These are phyloP conservation scores for Auricularia auricula-judae DNA, from an alignment of 768 basidiomycete species.

Conservation along the genomic window DNA sequence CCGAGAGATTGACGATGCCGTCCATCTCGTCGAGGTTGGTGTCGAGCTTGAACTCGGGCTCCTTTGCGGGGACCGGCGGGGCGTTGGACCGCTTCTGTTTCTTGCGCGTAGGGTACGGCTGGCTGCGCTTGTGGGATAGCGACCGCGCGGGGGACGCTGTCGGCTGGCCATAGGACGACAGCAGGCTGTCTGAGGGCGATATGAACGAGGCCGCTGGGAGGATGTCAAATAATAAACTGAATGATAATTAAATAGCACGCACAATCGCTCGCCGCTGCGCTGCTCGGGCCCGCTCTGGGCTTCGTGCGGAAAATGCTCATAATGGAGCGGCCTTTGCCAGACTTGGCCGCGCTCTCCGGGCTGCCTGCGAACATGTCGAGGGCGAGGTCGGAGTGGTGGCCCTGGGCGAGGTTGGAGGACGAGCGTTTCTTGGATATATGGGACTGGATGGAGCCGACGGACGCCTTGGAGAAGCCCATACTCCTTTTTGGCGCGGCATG, in stretches of 20 bases:
- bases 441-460: neutral
- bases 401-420: neutral
- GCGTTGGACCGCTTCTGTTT: neutral
- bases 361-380: neutral
- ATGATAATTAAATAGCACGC: too few relatives aligned
- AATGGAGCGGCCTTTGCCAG: too few relatives aligned
- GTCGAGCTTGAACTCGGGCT: conserved; percentile 39
- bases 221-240: too few relatives aligned
- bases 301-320: too few relatives aligned
- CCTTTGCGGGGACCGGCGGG: conserved; percentile 20
- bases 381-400: neutral
- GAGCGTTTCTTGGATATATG: neutral
- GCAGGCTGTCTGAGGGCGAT: too few relatives aligned
- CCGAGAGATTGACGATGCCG: conserved; percentile 57
- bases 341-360: neutral
- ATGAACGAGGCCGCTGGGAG: too few relatives aligned
- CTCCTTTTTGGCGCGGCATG: neutral
- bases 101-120: neutral
- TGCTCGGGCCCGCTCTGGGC: too few relatives aligned
- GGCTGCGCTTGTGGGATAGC: neutral
- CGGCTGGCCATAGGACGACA: too few relatives aligned
- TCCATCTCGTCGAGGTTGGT: conserved; percentile 68
- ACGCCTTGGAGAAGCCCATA: neutral
- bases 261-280: too few relatives aligned
- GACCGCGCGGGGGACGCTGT: neutral